These are phyloP conservation scores for Epichloe sibirici DNA, from an alignment of 2,329 filamentous ascomycete species.

Conservation along the genomic window DNA sequence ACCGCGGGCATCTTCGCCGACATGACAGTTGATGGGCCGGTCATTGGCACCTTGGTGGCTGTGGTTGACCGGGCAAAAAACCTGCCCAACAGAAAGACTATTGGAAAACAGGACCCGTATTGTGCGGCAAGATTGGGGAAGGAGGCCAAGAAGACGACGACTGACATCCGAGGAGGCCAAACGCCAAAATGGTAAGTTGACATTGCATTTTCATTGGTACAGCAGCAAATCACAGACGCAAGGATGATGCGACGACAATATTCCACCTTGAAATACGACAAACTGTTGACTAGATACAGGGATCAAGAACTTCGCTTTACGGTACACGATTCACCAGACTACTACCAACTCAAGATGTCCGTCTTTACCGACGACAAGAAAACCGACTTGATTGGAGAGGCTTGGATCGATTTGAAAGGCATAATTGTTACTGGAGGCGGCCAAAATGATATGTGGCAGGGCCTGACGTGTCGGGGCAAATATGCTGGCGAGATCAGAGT, in stretches of 20 bases:
- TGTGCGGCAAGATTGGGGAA: constrained; percentile 89
- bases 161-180: constrained; percentile 86
- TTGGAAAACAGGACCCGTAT: constrained; percentile 97
- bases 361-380: constrained; percentile 98
- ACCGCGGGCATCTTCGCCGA: constrained; percentile 90
- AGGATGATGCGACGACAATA: background rate
- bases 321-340: constrained; percentile 93
- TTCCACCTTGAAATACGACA: background rate
- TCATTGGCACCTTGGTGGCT: constrained; percentile 84
- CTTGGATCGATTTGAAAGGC: constrained; percentile 71
- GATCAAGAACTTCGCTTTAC: constrained; percentile 94
- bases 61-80: constrained; percentile 95
- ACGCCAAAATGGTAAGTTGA: constrained; percentile 74
- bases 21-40: constrained; percentile 82
- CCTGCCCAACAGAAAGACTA: constrained; percentile 88
- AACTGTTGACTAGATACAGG: constrained; percentile 39
- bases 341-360: constrained; percentile 88
- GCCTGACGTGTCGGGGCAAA: constrained; percentile 75
- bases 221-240: background rate
- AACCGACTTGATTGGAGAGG: constrained; percentile 91
- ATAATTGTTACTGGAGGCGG: constrained; percentile 79
- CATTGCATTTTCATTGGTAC: background rate
- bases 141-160: constrained; percentile 93
- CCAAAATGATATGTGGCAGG: constrained; percentile 91
- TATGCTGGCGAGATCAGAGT: constrained; percentile 92